These are phyloP conservation scores for Hypomontagnella submonticulosa DNA, from an alignment of 495 filamentous ascomycete genomes.

Conservation along the genomic window DNA sequence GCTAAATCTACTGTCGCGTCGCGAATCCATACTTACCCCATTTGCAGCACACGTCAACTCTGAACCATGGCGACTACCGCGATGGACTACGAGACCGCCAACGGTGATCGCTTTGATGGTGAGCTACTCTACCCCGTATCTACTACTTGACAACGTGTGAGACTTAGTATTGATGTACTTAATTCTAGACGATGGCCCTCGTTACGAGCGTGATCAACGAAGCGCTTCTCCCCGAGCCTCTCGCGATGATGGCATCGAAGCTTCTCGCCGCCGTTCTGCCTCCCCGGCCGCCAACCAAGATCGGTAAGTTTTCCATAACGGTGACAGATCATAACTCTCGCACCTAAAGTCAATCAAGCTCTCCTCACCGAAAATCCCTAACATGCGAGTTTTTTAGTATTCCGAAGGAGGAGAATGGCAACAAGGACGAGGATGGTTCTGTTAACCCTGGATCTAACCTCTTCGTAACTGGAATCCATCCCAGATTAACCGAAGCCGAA, in stretches of 20 bases:
- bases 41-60: constrained; percentile 17
- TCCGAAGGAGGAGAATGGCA: constrained; percentile 64
- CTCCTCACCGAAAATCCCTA: not conserved
- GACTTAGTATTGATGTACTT: constrained; percentile 22
- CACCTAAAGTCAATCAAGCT: not conserved
- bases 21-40: constrained; percentile 35
- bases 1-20: constrained; percentile 35
- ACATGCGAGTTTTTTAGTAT: constrained; percentile 47
- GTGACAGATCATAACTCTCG: not conserved
- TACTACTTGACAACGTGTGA: not conserved
- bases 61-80: constrained; percentile 63
- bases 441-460: constrained; percentile 96
- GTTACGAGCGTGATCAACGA: constrained; percentile 82
- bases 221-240: constrained; percentile 86
- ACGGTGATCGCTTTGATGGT: constrained; percentile 85
- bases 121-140: constrained; percentile 49
- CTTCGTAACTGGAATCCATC: constrained; percentile 98
- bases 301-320: constrained; percentile 71
- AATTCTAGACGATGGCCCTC: constrained; percentile 73
- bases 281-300: constrained; percentile 74
- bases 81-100: constrained; percentile 89
- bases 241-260: constrained; percentile 74
- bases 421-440: constrained; percentile 77
- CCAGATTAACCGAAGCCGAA: constrained; percentile 88
- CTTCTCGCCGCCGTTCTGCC: constrained; percentile 75